Evolutionary conservation across 1,284 basidiomycete species (phyloP).

Genomic region (Kwoniella shivajii): DNA sequence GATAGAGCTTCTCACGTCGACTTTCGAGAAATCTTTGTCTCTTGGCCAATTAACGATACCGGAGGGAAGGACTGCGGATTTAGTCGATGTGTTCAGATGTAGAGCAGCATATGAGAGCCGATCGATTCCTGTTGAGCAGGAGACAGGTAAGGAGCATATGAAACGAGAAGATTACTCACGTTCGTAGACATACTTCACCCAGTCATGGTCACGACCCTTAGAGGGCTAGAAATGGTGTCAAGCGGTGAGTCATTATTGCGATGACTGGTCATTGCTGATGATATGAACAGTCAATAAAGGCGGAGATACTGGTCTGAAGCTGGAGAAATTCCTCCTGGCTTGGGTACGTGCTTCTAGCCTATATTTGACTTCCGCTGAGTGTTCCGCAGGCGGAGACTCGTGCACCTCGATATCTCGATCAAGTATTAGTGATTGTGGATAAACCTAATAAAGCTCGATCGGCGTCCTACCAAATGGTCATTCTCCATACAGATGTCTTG

Average conservation of each 20-base stretch:
- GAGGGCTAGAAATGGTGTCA: slow-evolving; percentile 37
- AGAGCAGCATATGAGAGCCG: slow-evolving; percentile 26
- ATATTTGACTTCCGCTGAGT: neutral
- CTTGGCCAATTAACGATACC: slow-evolving; percentile 21
- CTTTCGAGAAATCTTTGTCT: slow-evolving; percentile 23
- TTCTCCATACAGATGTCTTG: slow-evolving; percentile 40
- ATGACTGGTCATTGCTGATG: neutral
- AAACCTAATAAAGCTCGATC: slow-evolving; percentile 32
- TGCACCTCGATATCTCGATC: slow-evolving; percentile 26
- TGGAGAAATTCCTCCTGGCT: slow-evolving; percentile 77
- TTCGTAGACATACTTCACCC: slow-evolving; percentile 9
- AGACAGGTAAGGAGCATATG: neutral
- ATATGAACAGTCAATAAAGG: slow-evolving; percentile 49
- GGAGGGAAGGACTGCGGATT: slow-evolving; percentile 11
- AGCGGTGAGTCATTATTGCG: slow-evolving; percentile 51
- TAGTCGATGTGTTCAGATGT: slow-evolving; percentile 52
- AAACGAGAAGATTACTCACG: neutral
- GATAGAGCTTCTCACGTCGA: slow-evolving; percentile 1
- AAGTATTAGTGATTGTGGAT: slow-evolving; percentile 31
- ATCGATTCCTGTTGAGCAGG: neutral
- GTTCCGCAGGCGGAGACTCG: slow-evolving; percentile 36
- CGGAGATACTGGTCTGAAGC: slow-evolving; percentile 64
- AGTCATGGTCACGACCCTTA: slow-evolving; percentile 24
- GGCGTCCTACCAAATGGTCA: slow-evolving; percentile 37
- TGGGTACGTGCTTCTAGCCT: slow-evolving; percentile 62